Evolutionary conservation across 352 stramenopile genomes (phyloP), one percentile per base, ranked within the genome.

Genomic region (Globisporangium paddicum): DNA sequence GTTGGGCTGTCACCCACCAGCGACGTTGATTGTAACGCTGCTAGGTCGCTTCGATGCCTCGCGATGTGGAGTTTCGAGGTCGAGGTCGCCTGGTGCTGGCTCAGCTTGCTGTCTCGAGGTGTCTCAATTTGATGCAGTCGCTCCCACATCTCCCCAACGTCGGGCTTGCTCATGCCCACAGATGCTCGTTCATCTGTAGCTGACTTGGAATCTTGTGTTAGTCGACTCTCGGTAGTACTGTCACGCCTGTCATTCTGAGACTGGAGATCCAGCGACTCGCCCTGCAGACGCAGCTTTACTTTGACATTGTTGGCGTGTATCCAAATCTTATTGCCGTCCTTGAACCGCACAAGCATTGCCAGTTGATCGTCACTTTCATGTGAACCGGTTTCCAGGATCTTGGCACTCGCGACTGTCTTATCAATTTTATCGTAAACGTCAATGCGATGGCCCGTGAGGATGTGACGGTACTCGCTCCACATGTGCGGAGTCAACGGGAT

Each of bases 281-380:
- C 66, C 26, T 69, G 60, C 37, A 75, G 44, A 34, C 67, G 60
- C 34, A 75, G 38, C 49, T 67, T 74, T 21, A 75, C 40, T 26
- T 72, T 77, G 11, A 47, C 50, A 18, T 41, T 55, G n/a, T 63
- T 52, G 3, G 64, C 21, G 28, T 70, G 30, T 23, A 75, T 44
- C 69, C 69, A 75, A 14, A 49, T 42, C 26, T 69, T 70, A 10
- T 51, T 38, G 18, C 63, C 66, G 30, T 73, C 60, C 11, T 74
- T 74, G 47, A 60, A 72, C 16, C 67, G 60, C 16, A 77, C 63
- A 2, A 75, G 38, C 13, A 74, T 47, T 5, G 49, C 59, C 0
- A 48, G 59, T 25, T 49, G 26, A 9, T 52, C 18, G 21, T 49
- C 49, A 13, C n/a, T n/a, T n/a, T 60, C 62, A 14, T 10, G 18